Evolutionary conservation across 805 yeast genomes (phyloP).

Genomic region (Wickerhamiella alocasiicola): DNA sequence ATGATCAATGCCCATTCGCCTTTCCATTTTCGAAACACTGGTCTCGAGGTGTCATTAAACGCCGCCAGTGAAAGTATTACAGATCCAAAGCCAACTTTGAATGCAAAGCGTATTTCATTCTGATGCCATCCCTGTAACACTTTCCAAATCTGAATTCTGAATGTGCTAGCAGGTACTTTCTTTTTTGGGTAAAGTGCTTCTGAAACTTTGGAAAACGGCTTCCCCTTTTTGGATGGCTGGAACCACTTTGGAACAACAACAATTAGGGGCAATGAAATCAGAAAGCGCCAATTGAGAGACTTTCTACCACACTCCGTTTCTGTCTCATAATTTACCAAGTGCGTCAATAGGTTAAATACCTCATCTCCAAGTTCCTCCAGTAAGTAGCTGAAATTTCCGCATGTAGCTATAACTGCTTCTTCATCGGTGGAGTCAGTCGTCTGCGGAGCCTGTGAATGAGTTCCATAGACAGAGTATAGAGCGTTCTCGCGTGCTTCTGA

Average conservation of each 20-base stretch:
- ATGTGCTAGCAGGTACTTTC: slow-evolving; percentile 13
- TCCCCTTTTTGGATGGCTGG: slow-evolving; percentile 1
- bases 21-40: slow-evolving; percentile 49
- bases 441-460: slow-evolving; percentile 16
- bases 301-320: not conserved
- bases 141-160: slow-evolving; percentile 27
- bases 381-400: slow-evolving; percentile 65
- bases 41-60: slow-evolving; percentile 43
- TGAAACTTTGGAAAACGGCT: slow-evolving; percentile 14
- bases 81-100: slow-evolving; percentile 71
- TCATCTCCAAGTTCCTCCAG: slow-evolving; percentile 52
- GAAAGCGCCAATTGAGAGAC: not conserved
- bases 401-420: slow-evolving; percentile 73
- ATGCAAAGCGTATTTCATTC: slow-evolving; percentile 64
- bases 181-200: slow-evolving; percentile 16
- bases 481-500: slow-evolving; percentile 45
- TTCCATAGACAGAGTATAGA: slow-evolving; percentile 42
- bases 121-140: slow-evolving; percentile 40
- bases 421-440: slow-evolving; percentile 40
- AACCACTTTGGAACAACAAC: not conserved
- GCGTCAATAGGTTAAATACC: slow-evolving; percentile 35
- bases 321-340: slow-evolving; percentile 31
- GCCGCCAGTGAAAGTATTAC: slow-evolving; percentile 55
- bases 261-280: not conserved
- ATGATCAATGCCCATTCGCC: slow-evolving; percentile 82